These are phyloP conservation scores for Epichloe sylvatica DNA, from an alignment of 2,329 filamentous ascomycete genomes.

Conservation along the genomic window DNA sequence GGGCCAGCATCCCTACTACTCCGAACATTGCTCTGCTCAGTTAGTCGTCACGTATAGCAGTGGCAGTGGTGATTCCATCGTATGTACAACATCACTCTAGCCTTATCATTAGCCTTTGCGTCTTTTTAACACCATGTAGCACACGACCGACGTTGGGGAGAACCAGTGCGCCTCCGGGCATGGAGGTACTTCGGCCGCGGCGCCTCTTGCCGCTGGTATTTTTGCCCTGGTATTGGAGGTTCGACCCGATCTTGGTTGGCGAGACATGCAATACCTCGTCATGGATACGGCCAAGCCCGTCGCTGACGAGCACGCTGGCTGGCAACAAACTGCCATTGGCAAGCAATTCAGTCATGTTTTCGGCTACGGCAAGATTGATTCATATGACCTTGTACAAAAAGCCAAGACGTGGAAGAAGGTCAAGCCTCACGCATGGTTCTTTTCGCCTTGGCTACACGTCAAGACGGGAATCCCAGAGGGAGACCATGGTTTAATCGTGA, in stretches of 20 bases:
- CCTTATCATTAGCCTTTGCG: not conserved
- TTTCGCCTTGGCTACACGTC: slow-evolving; percentile 87
- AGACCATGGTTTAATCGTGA: slow-evolving; percentile 59
- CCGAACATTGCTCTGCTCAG: slow-evolving; percentile 88
- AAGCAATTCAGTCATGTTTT: slow-evolving; percentile 88
- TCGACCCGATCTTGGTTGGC: slow-evolving; percentile 79
- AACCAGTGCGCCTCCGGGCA: slow-evolving; percentile 71
- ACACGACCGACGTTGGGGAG: slow-evolving; percentile 85
- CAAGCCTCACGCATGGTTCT: slow-evolving; percentile 91
- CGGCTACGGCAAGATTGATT: slow-evolving; percentile 91
- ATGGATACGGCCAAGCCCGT: slow-evolving; percentile 73
- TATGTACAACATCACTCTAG: slow-evolving; percentile 21
- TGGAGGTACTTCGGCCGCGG: slow-evolving; percentile 89
- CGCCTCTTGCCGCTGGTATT: slow-evolving; percentile 81
- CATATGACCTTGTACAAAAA: slow-evolving; percentile 67
- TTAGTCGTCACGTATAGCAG: slow-evolving; percentile 95
- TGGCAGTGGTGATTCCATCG: slow-evolving; percentile 72
- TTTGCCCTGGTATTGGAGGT: slow-evolving; percentile 77
- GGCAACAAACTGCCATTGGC: slow-evolving; percentile 68
- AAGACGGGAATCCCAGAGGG: slow-evolving; percentile 78
- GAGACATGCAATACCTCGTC: slow-evolving; percentile 86
- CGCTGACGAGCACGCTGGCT: slow-evolving; percentile 54
- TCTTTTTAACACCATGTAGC: slow-evolving; percentile 26
- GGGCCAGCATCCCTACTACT: slow-evolving; percentile 87
- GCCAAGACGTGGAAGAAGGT: slow-evolving; percentile 78